phyloP scores from a whole-genome alignment of 192 early-diverging fungal genomes.

The Coemansia reversa region DNA sequence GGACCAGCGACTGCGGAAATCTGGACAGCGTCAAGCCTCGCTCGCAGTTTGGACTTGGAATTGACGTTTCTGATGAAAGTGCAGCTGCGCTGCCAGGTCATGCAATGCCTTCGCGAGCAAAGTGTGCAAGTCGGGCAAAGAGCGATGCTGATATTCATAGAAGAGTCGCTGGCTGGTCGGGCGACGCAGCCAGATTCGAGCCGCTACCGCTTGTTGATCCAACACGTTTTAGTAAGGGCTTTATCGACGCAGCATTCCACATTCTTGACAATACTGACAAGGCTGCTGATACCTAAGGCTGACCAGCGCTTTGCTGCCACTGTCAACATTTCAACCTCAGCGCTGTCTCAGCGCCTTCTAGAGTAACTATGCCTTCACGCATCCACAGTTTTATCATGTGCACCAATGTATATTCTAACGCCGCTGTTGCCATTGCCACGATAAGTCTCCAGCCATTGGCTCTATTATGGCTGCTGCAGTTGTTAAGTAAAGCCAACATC shows the following conservation, averaged over 20 bases:
- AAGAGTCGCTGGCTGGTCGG: slow-evolving; percentile 25
- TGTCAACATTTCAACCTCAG: no score
- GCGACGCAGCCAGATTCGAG: slow-evolving; percentile 21
- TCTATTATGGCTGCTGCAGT: no score
- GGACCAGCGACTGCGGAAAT: background rate
- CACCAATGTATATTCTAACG: no score
- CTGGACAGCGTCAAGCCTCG: slow-evolving; percentile 43
- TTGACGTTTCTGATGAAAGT: slow-evolving; percentile 5
- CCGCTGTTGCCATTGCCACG: no score
- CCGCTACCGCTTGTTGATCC: slow-evolving; percentile 43
- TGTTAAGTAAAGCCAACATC: no score
- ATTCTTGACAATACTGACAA: slow-evolving; percentile 10
- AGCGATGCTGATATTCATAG: slow-evolving; percentile 25
- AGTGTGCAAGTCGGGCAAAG: slow-evolving; percentile 5
- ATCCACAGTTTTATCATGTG: no score
- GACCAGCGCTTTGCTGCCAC: no score
- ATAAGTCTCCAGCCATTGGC: no score
- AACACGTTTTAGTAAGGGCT: slow-evolving; percentile 52
- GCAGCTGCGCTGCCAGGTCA: background rate
- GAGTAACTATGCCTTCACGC: no score
- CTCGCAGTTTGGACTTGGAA: slow-evolving; percentile 28
- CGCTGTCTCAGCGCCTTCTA: no score
- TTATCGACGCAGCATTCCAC: slow-evolving; percentile 38
- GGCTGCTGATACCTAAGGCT: background rate
- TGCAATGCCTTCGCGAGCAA: background rate